Conservation (phyloP, 2,329 filamentous ascomycete species). For the Xylariaceae sp. region DNA sequence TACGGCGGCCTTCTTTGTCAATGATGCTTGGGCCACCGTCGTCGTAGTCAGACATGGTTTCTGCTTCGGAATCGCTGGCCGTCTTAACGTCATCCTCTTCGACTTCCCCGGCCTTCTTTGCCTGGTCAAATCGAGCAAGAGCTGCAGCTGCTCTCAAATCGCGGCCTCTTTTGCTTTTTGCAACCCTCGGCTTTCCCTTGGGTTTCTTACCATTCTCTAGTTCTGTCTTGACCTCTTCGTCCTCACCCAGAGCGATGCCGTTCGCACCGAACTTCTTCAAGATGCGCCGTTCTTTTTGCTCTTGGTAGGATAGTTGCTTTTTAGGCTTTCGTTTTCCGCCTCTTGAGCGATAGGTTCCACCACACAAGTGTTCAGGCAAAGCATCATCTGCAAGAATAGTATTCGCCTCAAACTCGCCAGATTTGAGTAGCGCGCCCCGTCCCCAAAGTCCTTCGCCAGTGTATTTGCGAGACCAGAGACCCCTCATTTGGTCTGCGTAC, state of each 20-base stretch:
- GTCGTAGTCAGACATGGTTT: slow-evolving; percentile 52
- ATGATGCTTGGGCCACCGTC: slow-evolving; percentile 64
- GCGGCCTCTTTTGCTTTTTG: slow-evolving; percentile 74
- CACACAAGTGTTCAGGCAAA: slow-evolving; percentile 77
- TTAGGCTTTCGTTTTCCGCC: slow-evolving; percentile 63
- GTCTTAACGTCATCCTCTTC: slow-evolving; percentile 38
- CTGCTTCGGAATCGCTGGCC: slow-evolving; percentile 46
- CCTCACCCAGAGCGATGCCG: slow-evolving; percentile 72
- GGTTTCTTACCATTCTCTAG: slow-evolving; percentile 71
- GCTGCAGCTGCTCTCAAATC: slow-evolving; percentile 80
- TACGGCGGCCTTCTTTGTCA: slow-evolving; percentile 69
- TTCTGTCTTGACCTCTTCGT: slow-evolving; percentile 68
- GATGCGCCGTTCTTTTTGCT: slow-evolving; percentile 75
- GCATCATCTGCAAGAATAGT: slow-evolving; percentile 59
- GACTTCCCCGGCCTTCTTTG: slow-evolving; percentile 58
- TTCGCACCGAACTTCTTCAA: slow-evolving; percentile 78
- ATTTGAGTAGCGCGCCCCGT: slow-evolving; percentile 67
- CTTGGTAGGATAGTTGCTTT: slow-evolving; percentile 67
- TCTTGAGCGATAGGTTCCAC: slow-evolving; percentile 75
- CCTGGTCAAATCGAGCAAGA: slow-evolving; percentile 71
- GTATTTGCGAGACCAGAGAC: slow-evolving; percentile 73
- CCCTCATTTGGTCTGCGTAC: slow-evolving; percentile 74
- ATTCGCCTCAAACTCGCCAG: slow-evolving; percentile 64
- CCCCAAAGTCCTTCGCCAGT: slow-evolving; percentile 87
- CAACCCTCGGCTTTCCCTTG: slow-evolving; percentile 73